A percentile compares a stretch with the other conserved stretches of the same genome.
Evolutionary conservation across 768 basidiomycete species (phyloP).

Genomic region (Amanita jacksonii): DNA sequence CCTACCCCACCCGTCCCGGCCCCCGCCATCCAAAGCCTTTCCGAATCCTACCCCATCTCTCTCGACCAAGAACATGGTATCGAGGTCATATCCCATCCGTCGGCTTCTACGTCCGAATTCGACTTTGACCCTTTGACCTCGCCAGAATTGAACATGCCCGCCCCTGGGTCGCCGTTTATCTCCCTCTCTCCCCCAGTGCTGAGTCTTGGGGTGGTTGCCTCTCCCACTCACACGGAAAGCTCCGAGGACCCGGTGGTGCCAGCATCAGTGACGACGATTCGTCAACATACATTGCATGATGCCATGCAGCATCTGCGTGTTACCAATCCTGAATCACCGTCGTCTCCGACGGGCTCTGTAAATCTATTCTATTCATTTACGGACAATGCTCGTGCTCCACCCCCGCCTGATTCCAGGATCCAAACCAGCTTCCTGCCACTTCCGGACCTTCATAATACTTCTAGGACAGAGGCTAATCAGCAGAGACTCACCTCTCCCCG

Average conservation of each 20-base stretch:
- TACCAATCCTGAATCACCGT: too few relatives aligned
- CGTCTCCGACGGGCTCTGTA: neutral
- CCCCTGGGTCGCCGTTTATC: neutral
- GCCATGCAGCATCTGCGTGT: neutral
- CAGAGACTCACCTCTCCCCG: neutral
- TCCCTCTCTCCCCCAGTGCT: neutral
- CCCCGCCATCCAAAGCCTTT: neutral
- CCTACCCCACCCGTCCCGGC: neutral
- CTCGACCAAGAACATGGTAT: conserved; percentile 9
- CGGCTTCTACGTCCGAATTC: neutral
- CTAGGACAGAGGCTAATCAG: neutral
- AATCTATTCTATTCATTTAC: conserved; percentile 7
- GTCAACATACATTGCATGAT: neutral
- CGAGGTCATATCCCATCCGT: conserved; percentile 2
- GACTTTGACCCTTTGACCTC: neutral
- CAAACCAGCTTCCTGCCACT: too few relatives aligned
- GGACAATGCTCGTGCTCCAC: too few relatives aligned
- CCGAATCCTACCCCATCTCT: conserved; percentile 6
- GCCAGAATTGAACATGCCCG: neutral
- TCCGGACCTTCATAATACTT: too few relatives aligned
- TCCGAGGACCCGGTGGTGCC: too few relatives aligned
- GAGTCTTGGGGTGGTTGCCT: too few relatives aligned
- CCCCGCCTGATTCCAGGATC: too few relatives aligned
- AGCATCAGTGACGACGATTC: neutral
- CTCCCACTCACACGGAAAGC: too few relatives aligned